Percentiles rank a stretch among this genome's conserved stretches.
These are phyloP conservation scores for Echeveria elegans DNA, from an alignment of 164 flowering plant genomes.

Conservation along the genomic window DNA sequence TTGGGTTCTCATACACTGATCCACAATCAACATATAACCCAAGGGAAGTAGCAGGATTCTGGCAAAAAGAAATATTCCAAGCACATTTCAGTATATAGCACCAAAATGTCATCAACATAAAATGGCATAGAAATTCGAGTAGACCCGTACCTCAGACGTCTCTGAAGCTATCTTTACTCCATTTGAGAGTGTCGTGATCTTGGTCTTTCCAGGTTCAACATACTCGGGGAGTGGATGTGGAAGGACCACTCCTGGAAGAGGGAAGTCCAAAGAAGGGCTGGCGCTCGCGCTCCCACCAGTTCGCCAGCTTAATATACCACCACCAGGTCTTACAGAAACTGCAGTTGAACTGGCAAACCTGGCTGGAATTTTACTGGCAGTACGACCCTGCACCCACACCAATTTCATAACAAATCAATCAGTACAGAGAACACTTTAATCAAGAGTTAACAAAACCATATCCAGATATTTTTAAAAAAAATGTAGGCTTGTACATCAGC, in stretches of 20 bases:
- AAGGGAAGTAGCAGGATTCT: conserved; percentile 77
- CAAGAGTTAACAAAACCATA: background rate
- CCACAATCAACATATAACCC: conserved; percentile 78
- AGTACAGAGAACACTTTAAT: background rate
- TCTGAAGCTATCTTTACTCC: conserved; percentile 82
- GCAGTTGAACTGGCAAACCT: conserved; percentile 56
- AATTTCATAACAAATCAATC: background rate
- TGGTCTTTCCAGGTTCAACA: conserved; percentile 65
- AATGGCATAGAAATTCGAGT: background rate
- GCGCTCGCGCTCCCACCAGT: conserved; percentile 44
- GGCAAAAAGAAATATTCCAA: background rate
- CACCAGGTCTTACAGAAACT: conserved; percentile 30
- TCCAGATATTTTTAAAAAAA: background rate
- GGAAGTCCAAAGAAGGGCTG: conserved; percentile 48
- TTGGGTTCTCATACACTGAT: conserved; percentile 66
- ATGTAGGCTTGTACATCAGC: background rate
- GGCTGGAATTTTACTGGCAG: conserved; percentile 16
- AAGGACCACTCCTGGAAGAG: conserved; percentile 48
- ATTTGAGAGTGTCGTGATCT: conserved; percentile 75
- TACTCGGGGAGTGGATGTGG: conserved; percentile 77
- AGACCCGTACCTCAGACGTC: conserved; percentile 44
- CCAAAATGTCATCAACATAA: background rate
- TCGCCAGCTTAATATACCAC: conserved; percentile 71
- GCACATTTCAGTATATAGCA: background rate
- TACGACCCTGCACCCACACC: conserved; percentile 25